Evolutionary conservation across 1,139 yeast genomes (phyloP), one percentile per base, ranked within the genome.

Genomic region (Scheffersomyces insectosa): DNA sequence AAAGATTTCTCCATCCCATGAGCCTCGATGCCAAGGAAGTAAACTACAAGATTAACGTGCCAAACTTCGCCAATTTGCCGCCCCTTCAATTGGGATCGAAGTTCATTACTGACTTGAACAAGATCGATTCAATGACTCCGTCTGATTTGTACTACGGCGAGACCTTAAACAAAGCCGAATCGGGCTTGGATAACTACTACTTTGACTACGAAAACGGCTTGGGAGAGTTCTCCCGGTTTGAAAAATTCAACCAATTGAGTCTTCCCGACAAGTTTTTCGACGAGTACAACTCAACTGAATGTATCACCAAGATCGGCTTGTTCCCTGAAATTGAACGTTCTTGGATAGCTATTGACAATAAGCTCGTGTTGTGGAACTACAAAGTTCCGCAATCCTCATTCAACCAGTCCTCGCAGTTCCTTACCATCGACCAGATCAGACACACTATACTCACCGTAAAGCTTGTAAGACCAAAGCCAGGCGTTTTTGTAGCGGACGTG

Each of bases 301-400:
- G 82, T 45, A 77, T 73, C 38, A 82, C 91, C 28, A 84, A 84
- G 48, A 84, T 88, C 81, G 99, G 99, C 7, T 68, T 91, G 39
- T 85, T 93, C 53, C 81, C 93, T 0, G 91, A 86, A 46, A 79
- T 93, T 34, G 82, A 83, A 48, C 79, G 97, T 48, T 83, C 93
- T 7, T 93, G 98, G 98, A 79, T 91, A 38, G 82, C 88, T 2
- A 82, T 85, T 33, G 98, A 90, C 62, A 86, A 86, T 57, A 83
- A 85, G 56, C 72, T 95, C 55, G 80, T 87, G 33, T 75, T 95
- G 32, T 93, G 99, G 99, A 84, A 86, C 59, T 85, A 81, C 59
- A 71, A 70, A 47, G 81, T 82, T 39, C 79, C 84, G 2, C 80
- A 77, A 46, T 69, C 75, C 3, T 71, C 77, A 8, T 72, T 72